Base-by-base conservation (phyloP, 1,284 basidiomycete species). In the Erythrobasidium hasegawianum region DNA sequence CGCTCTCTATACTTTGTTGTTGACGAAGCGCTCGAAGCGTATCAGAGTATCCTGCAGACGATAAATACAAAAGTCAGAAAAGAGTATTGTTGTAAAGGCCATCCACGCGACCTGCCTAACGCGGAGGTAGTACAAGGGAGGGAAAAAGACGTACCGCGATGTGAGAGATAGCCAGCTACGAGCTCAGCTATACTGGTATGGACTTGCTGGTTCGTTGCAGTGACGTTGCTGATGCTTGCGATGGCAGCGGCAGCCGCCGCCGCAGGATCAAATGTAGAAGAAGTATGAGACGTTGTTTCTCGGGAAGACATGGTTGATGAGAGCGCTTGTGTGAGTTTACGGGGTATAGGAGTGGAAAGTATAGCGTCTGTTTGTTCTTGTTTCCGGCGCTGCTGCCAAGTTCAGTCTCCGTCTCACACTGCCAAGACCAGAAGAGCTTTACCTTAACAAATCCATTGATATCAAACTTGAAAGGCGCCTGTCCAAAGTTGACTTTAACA, bases 401-500 rank as follows among this genome's bases (percentile, higher is more conserved):
- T n/a, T n/a, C n/a, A n/a, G n/a, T n/a, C n/a, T n/a, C n/a, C n/a
- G n/a, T n/a, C n/a, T n/a, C n/a, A n/a, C n/a, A n/a, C n/a, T n/a
- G n/a, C n/a, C n/a, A n/a, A n/a, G n/a, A n/a, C n/a, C n/a, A n/a
- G n/a, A n/a, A n/a, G n/a, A n/a, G n/a, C n/a, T 43, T 33, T 29
- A 56, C 57, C 54, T 61, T 55, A 24, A 72, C 67, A 27, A 74
- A 68, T 1, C 57, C 56, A 16, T 89, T 87, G 74, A 97, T 94
- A 76, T 94, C 90, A 76, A 85, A 96, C 72, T 80, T 82, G 83
- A 96, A 97, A 1, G 86, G 83, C 16, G 86, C 84, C 68, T 88
- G 86, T 9, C 89, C 89, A 76, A 96, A 93, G 78, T 96, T 95
- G 73, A 86, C 86, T 53, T 84, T 83, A 50, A 92, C 79, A 20